Base-by-base conservation (phyloP, 495 filamentous ascomycete genomes). In the Lepidopterella palustris region DNA sequence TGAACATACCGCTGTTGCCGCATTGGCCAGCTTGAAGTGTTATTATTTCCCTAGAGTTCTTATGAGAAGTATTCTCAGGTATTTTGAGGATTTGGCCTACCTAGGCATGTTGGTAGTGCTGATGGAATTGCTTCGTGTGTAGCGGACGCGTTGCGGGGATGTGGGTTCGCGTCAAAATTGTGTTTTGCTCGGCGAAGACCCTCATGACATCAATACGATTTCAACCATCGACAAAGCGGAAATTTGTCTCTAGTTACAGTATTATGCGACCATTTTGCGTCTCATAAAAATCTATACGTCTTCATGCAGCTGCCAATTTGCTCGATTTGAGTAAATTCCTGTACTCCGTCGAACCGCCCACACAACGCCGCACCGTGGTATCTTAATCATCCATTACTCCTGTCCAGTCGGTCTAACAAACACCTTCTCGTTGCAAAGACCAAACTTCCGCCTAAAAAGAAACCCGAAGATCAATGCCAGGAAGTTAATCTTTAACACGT, bases 1-100 rank as follows among this genome's bases (percentile, higher is more conserved):
- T 48, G 23, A 18, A 85, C 88, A 78, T 71, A 96, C 91, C 90
- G 79, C 90, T 97, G 74, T 98, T 98, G 81, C 93, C 93, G 83
- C 93, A 98, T 74, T 98, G 93, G 81, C 93, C 93, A 55, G 95
- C 92, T 77, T 98, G 93, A 62, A 98, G 88, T 35, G 95, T 98
- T 74, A 98, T 98, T 71, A 98, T 97, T 82, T 98, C 93, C 76
- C 93, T 97, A 55, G 24, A 18, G 1, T 24, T 9, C 13, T 11
- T 42, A 26, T 66, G 24, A 60, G 55, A 9, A 55, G 20, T 4
- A 45, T 51, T 40, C 3, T n/a, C 39, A 48, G 11, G 20, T 42
- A 11, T 15, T 6, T 13, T 21, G 21, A 26, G 18, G 28, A 8
- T 10, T 11, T 4, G 11, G 28, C 65, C 47, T 66, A 68, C 69